Evolutionary conservation across 2,329 filamentous ascomycete genomes (phyloP).

Genomic region (Dactylellina cionopaga): DNA sequence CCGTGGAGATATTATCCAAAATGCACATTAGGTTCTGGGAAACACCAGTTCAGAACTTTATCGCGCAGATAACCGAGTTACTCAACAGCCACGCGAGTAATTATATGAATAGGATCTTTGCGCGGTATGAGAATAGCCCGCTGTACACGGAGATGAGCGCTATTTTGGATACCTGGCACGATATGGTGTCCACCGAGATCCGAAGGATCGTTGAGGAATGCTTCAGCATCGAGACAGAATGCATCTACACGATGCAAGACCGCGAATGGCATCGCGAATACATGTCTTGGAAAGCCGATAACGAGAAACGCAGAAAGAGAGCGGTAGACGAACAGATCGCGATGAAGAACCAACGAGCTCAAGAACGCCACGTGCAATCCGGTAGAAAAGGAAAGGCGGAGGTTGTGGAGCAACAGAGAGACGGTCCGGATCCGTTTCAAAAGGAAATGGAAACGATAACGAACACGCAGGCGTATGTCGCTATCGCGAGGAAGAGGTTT

Average conservation of each 20-base stretch:
- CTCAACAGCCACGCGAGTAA: constrained; percentile 46
- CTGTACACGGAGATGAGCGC: constrained; percentile 58
- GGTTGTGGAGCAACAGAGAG: background rate
- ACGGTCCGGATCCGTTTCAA: constrained; percentile 52
- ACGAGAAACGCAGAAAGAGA: constrained; percentile 25
- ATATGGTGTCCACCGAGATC: constrained; percentile 26
- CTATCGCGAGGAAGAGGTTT: constrained; percentile 55
- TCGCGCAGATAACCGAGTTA: constrained; percentile 33
- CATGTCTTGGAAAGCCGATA: constrained; percentile 27
- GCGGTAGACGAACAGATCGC: constrained; percentile 25
- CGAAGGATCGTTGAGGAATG: constrained; percentile 13
- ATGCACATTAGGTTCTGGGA: constrained; percentile 53
- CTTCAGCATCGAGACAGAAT: constrained; percentile 44
- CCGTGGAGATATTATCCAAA: constrained; percentile 53
- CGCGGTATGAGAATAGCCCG: constrained; percentile 53
- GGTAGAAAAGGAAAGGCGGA: constrained; percentile 47
- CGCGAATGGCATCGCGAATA: constrained; percentile 38
- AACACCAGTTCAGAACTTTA: constrained; percentile 46
- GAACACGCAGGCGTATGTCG: constrained; percentile 53
- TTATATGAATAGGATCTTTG: constrained; percentile 49
- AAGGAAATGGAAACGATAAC: constrained; percentile 55
- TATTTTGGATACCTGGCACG: constrained; percentile 58
- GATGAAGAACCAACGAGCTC: constrained; percentile 18
- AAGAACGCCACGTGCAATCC: constrained; percentile 29
- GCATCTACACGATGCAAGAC: constrained; percentile 38